Conservation (phyloP, 2,329 filamentous ascomycete species). For the Microdochium trichocladiopsis region DNA sequence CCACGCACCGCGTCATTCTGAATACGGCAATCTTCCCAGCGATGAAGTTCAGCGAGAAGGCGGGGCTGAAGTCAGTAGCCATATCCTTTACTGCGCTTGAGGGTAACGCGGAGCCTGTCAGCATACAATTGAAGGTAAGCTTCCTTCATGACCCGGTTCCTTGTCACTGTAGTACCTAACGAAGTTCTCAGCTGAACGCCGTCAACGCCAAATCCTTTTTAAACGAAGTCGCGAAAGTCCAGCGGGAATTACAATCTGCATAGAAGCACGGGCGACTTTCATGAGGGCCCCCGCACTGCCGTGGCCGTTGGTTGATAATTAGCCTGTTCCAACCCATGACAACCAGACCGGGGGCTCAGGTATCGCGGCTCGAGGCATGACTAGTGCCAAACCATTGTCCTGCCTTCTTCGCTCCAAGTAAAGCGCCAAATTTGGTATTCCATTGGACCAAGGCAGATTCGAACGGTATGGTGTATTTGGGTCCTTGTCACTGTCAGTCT, state of each 20-base stretch:
- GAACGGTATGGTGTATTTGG: too few species aligned
- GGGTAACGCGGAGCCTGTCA: slow-evolving; percentile 45
- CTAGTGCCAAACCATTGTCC: too few species aligned
- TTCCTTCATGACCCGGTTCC: not conserved
- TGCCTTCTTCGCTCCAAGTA: too few species aligned
- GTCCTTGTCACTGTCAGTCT: too few species aligned
- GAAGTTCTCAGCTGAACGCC: slow-evolving; percentile 39
- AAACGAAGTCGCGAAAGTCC: slow-evolving; percentile 40
- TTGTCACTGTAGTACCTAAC: not conserved
- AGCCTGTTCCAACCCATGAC: too few species aligned
- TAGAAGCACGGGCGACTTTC: slow-evolving; percentile 12
- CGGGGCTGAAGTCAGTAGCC: slow-evolving; percentile 62
- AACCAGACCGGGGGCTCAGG: too few species aligned
- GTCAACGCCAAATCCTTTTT: slow-evolving; percentile 46
- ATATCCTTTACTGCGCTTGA: slow-evolving; percentile 62
- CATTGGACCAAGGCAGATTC: too few species aligned
- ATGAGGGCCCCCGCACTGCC: not conserved
- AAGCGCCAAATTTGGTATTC: too few species aligned
- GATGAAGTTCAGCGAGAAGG: slow-evolving; percentile 73
- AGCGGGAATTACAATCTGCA: slow-evolving; percentile 38
- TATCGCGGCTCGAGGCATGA: too few species aligned
- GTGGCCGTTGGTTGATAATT: too few species aligned
- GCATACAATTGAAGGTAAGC: slow-evolving; percentile 54
- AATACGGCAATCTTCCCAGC: slow-evolving; percentile 76
- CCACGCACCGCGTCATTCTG: slow-evolving; percentile 77